Conservation (phyloP, 192 early-diverging fungal genomes). For the Coemansia sp. region DNA sequence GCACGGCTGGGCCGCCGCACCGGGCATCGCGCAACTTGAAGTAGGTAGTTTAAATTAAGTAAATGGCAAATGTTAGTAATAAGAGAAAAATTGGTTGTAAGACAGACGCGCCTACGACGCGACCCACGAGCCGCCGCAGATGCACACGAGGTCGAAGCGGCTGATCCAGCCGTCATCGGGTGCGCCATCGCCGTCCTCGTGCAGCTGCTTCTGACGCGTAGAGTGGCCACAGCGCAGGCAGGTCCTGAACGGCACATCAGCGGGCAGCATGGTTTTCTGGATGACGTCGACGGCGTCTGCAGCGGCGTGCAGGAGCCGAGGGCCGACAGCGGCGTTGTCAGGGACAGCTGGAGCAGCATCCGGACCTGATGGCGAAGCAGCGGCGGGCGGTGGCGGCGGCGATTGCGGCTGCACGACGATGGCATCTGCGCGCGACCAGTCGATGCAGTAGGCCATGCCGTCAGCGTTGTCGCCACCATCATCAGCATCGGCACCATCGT, state of each 20-base stretch:
- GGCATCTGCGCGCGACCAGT: conserved; percentile 50
- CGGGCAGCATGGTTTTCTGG: conserved; percentile 42
- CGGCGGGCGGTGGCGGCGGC: background rate
- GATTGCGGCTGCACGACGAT: conserved; percentile 25
- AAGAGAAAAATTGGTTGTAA: too few species aligned
- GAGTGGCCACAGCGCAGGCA: conserved; percentile 45
- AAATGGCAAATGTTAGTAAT: too few species aligned
- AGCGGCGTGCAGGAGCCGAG: background rate
- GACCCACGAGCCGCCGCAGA: conserved; percentile 48
- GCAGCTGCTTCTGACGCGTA: conserved; percentile 13
- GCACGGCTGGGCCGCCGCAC: conserved; percentile 16
- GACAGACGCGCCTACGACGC: conserved; percentile 19
- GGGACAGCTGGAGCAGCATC: background rate
- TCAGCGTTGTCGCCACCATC: conserved; percentile 5
- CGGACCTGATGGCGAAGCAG: conserved; percentile 1
- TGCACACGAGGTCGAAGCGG: conserved; percentile 37
- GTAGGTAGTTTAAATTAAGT: conserved; percentile 6
- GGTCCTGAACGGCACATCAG: conserved; percentile 21
- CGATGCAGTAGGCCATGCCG: conserved; percentile 48
- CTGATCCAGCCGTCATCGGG: conserved; percentile 27
- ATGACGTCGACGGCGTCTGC: conserved; percentile 41
- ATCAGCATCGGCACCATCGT: background rate
- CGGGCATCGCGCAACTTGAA: conserved; percentile 30
- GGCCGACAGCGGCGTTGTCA: conserved; percentile 2
- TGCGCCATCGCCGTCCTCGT: background rate